phyloP scores from a whole-genome alignment of 345 rosid species.

The Cochlearia excelsa region DNA sequence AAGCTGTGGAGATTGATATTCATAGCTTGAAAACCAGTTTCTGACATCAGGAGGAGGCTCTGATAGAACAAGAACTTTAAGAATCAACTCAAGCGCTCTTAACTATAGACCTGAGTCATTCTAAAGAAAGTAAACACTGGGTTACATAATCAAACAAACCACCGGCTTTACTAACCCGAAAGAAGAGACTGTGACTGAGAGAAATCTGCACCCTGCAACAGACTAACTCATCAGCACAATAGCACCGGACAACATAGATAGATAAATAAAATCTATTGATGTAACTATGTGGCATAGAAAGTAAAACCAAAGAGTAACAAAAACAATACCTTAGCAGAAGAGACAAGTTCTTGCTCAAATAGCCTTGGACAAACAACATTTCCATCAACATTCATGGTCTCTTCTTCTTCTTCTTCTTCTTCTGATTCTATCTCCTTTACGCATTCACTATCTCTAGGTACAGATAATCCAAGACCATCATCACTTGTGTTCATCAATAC shows the following conservation, averaged over 20 bases:
- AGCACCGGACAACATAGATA: neutral
- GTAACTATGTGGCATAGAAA: neutral
- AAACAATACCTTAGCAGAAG: conserved; percentile 23
- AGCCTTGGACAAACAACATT: conserved; percentile 5
- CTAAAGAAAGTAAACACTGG: neutral
- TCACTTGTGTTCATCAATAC: conserved; percentile 45
- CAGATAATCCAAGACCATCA: conserved; percentile 36
- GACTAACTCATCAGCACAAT: conserved; percentile 6
- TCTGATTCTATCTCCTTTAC: conserved; percentile 16
- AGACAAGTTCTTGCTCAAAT: conserved; percentile 21
- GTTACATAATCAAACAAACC: neutral
- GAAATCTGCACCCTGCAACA: conserved; percentile 41
- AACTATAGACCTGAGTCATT: neutral
- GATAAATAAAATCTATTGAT: neutral
- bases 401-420: conserved; percentile 25
- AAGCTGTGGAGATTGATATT: conserved; percentile 43
- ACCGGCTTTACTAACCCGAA: conserved; percentile 46
- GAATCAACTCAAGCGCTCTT: neutral
- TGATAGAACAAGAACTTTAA: conserved; percentile 28
- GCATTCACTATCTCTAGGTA: conserved; percentile 33
- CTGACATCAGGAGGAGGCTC: conserved; percentile 62
- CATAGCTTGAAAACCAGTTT: conserved; percentile 58
- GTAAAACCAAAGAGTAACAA: neutral
- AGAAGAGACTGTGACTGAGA: conserved; percentile 25
- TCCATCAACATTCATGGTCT: neutral